Base-by-base conservation (phyloP, 140 eudicot species). In the Oenanthe javanica region DNA sequence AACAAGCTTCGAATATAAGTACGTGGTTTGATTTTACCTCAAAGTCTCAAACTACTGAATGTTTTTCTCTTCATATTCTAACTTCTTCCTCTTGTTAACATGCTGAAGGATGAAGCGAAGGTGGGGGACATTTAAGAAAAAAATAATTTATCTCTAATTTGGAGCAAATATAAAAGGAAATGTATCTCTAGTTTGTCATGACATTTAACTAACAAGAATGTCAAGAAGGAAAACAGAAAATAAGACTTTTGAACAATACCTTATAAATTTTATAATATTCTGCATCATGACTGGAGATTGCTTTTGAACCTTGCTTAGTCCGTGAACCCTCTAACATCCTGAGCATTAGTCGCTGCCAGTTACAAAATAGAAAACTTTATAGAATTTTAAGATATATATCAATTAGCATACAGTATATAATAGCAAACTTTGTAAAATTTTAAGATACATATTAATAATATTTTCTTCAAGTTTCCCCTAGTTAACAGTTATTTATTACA, bases 291-390 rank as follows among this genome's bases (percentile, higher is more conserved):
- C 19, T 69, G 18, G 79, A 77, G 79, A 73, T 81, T 79, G 85
- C 89, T 76, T 77, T 86, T 76, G 63, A 21, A 78, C 81, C 88
- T 73, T 87, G 83, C 74, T 74, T 82, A 61, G 77, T 75, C 82
- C 69, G 67, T 80, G 86, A 80, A 59, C 86, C 84, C 52, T 87
- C 93, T 70, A 89, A 79, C 79, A 92, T 84, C 84, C 88, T 84
- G 82, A 84, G 87, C 87, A 94, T 79, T 79, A 94, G 80, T 57
- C 96, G 92, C 98, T 93, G 97, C 72, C 86, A 87, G 80, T 78
- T 63, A 76, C 79, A 36, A 36, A 36, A 1, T 31, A 31, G 36
- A 31, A 31, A 31, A 31, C 36, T 31, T 31, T 31, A 31, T 31
- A 31, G 36, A 31, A 31, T 31, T 31, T 31, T 31, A 31, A 31